Conservation (phyloP, 495 filamentous ascomycete species). For the Neurospora terricola region DNA sequence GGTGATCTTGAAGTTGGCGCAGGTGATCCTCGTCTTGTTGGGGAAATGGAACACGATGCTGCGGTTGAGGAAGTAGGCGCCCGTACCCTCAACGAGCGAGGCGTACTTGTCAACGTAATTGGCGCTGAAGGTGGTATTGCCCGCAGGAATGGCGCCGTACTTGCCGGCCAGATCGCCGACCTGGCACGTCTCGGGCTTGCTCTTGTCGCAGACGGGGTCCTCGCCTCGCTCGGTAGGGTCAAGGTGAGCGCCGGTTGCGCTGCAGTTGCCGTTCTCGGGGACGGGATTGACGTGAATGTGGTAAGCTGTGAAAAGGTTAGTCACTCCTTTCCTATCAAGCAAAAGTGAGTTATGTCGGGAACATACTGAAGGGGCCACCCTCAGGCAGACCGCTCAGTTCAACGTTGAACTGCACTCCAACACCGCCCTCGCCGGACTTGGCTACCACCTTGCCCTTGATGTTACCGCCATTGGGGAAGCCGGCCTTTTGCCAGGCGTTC, state of each 20-base stretch:
- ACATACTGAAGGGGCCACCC: slow-evolving; percentile 64
- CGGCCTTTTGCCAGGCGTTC: slow-evolving; percentile 33
- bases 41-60: slow-evolving; percentile 66
- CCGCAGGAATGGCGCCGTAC: slow-evolving; percentile 50
- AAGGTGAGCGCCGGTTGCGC: slow-evolving; percentile 52
- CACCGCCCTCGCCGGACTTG: slow-evolving; percentile 42
- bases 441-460: slow-evolving; percentile 54
- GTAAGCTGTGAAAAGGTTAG: slow-evolving; percentile 46
- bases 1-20: slow-evolving; percentile 52
- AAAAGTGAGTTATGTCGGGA: background rate
- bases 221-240: slow-evolving; percentile 51
- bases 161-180: slow-evolving; percentile 81
- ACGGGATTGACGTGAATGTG: slow-evolving; percentile 73
- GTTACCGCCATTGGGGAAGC: slow-evolving; percentile 40
- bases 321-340: background rate
- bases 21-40: slow-evolving; percentile 62
- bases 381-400: slow-evolving; percentile 56
- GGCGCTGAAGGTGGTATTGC: slow-evolving; percentile 28
- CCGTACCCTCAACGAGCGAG: slow-evolving; percentile 44
- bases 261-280: slow-evolving; percentile 69
- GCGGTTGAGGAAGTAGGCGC: slow-evolving; percentile 68
- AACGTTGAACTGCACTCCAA: slow-evolving; percentile 53
- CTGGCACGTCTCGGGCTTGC: slow-evolving; percentile 59
- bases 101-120: slow-evolving; percentile 60
- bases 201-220: slow-evolving; percentile 50